Percentiles rank a stretch among this genome's conserved stretches.
Conservation (phyloP, 495 filamentous ascomycete genomes). For the Pseudomonodictys pantanalensis region DNA sequence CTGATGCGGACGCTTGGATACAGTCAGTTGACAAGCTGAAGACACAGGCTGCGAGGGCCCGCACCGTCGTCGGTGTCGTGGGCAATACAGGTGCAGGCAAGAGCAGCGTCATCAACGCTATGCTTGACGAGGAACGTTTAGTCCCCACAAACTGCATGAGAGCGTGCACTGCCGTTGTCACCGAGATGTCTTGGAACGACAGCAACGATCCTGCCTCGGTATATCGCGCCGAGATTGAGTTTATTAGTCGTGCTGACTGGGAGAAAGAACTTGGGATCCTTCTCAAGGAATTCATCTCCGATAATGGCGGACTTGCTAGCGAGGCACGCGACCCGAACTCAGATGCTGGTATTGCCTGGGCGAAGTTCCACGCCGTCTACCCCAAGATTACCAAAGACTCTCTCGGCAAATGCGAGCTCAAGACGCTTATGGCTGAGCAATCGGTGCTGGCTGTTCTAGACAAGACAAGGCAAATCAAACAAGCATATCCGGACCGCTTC, state of each 20-base stretch:
- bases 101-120: constrained; percentile 38
- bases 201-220: constrained; percentile 49
- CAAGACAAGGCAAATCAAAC: constrained; percentile 44
- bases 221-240: constrained; percentile 65
- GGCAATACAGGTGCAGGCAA: constrained; percentile 41
- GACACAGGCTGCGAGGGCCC: constrained; percentile 39
- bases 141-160: constrained; percentile 59
- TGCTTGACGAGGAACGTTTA: constrained; percentile 44
- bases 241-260: constrained; percentile 58
- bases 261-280: constrained; percentile 51
- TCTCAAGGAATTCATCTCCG: constrained; percentile 55
- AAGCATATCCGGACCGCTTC: constrained; percentile 42
- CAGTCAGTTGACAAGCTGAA: constrained; percentile 44
- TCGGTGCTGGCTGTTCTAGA: constrained; percentile 50
- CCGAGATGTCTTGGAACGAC: constrained; percentile 58
- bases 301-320: constrained; percentile 43
- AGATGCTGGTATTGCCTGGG: constrained; percentile 58
- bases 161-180: constrained; percentile 65
- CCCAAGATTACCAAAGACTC: constrained; percentile 54
- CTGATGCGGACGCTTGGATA: constrained; percentile 44
- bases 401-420: constrained; percentile 40
- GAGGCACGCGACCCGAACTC: constrained; percentile 48
- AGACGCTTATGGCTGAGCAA: constrained; percentile 44
- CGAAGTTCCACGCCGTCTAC: constrained; percentile 65
- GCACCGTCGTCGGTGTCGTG: constrained; percentile 39